phyloP scores from a whole-genome alignment of 2,329 filamentous ascomycete genomes.

The Alternaria incomplexa region DNA sequence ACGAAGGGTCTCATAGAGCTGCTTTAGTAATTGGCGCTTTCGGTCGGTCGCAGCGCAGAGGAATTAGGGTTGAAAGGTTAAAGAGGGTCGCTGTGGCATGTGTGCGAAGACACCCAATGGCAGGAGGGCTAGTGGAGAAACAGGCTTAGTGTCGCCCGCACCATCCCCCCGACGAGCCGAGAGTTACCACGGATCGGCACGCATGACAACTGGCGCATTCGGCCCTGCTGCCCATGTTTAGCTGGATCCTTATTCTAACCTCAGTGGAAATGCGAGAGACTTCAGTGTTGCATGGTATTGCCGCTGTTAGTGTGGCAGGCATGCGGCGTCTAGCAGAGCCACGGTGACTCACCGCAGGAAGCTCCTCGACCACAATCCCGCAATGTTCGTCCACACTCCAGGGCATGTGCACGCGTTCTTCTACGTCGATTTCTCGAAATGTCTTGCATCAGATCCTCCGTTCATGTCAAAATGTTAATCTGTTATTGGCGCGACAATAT shows the following conservation, averaged over 20 bases:
- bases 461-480: neutral
- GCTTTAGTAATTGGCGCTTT: neutral
- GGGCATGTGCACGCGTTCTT: neutral
- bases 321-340: neutral
- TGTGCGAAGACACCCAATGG: conserved; percentile 10
- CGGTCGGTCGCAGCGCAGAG: conserved; percentile 10
- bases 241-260: neutral
- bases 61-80: conserved; percentile 11
- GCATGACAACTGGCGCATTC: conserved; percentile 7
- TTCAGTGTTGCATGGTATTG: neutral
- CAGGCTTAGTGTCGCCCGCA: conserved; percentile 22
- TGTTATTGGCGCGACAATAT: neutral
- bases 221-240: conserved; percentile 6
- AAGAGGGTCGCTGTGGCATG: conserved; percentile 9
- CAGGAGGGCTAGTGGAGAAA: conserved; percentile 10
- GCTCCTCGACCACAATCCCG: neutral
- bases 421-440: neutral
- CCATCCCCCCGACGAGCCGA: conserved; percentile 19
- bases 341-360: neutral
- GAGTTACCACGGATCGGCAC: conserved; percentile 7
- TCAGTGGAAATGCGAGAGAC: neutral
- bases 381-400: neutral
- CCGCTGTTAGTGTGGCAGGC: neutral
- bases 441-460: neutral
- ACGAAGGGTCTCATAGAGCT: neutral